Base-by-base conservation (phyloP, 2,329 filamentous ascomycete genomes). In the Mycosphaerella sp. region DNA sequence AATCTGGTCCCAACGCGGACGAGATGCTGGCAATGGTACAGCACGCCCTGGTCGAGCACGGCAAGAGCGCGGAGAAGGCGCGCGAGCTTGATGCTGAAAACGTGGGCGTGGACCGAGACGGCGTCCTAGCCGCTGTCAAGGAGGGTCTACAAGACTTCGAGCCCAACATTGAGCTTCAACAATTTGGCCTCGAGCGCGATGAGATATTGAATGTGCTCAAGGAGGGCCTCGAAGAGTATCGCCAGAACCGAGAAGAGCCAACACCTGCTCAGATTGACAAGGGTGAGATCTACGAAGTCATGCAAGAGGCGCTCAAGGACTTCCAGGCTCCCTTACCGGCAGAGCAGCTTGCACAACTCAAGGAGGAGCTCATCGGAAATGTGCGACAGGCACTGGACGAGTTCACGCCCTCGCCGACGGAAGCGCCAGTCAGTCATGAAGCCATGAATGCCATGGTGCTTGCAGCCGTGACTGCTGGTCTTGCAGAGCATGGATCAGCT, bases 111-210 rank as follows among this genome's bases (percentile, higher is more conserved):
- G 45, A 75, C 72, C 38, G 73, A 72, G 89, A 95, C 46, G 89
- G 95, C 55, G 88, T 97, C 36, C 80, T 97, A 1, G 80, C 87
- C 29, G 90, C 91, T 2, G 87, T 97, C 11, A 84, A 85, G 62
- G 90, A 95, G 62, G 92, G 91, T 1, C 95, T 90, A 83, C 92
- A 96, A 67, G 88, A 84, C 51, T 95, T 95, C 73, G 95, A 95
- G 72, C 92, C 92, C 1, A 89, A 96, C 64, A 89, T 95, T 48
- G 86, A 95, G 63, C 79, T 95, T 4, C 86, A 95, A 63, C 89
- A 95, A 64, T 87, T 95, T 58, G 92, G 91, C 1, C 76, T 97
- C 1, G 92, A 95, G 69, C 81, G 89, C 4, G 89, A 96, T 10
- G 92, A 97, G 66, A 87, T 97, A 45, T 76, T 97, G 11, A 83